Evolutionary conservation across 352 stramenopile genomes (phyloP), one percentile per base, ranked within the genome.

Genomic region (Phytophthora citrophthora): DNA sequence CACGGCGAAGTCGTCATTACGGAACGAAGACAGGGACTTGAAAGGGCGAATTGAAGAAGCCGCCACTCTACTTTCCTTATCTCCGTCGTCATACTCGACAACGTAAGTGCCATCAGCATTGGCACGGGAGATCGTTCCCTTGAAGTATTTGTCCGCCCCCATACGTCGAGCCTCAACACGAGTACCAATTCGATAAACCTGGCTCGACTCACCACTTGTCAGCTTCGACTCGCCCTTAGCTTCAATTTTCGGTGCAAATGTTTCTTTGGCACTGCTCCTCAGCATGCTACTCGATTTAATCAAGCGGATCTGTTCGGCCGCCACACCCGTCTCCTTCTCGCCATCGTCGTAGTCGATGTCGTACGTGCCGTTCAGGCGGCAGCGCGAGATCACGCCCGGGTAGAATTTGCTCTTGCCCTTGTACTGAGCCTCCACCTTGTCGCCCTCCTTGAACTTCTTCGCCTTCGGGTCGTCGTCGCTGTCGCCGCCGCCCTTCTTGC

Each of bases 21-120:
- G 56, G 29, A 76, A 76, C 27, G 61, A 67, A 6, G 68, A 58
- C 15, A 71, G 34, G 2, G 62, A 66, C 16, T 68, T 75, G 24
- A 61, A 63, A 18, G 70, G 36, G 8, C 66, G 69, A 63, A 89
- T 90, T 0, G 67, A 63, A 7, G 76, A 65, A 27, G 18, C 54
- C 5, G 62, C 31, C 0, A 91, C 76, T 40, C 72, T 38, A 15
- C 32, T 84, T 54, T 90, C 83, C 18, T 69, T 76, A 8, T 91
- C 81, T 2, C 86, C 86, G 44, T 96, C 88, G 40, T 96, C 81
- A 58, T 91, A 96, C 38, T 88, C 70, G 32, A 96, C 79, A 26
- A 68, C 73, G 46, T 81, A 94, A 5, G 83, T 94, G 18, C 82
- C 82, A 38, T 94, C 72, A 9, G 55, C 47, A 36, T 83, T 70